phyloP scores from a whole-genome alignment of 768 basidiomycete species.

The Amanita exitialis region DNA sequence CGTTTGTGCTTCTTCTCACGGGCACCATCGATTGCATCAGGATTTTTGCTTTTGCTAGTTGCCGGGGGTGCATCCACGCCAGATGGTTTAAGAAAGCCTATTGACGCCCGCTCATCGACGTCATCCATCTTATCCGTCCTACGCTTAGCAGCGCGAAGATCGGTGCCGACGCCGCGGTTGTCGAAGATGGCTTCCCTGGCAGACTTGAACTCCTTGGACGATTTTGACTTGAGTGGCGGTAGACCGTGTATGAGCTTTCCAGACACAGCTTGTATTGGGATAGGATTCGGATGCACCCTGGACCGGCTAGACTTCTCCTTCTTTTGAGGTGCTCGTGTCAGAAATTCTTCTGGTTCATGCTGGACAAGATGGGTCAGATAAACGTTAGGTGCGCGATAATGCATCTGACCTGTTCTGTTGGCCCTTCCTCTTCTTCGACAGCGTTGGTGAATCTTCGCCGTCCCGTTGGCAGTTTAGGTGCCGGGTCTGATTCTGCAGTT shows the following conservation, averaged over 20 bases:
- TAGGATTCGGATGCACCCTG: conserved; percentile 12
- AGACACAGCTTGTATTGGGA: conserved; percentile 9
- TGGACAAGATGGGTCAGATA: conserved; percentile 8
- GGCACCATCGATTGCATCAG: conserved; percentile 16
- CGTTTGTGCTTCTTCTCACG: conserved; percentile 23
- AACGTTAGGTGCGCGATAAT: background rate
- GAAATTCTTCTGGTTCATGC: conserved; percentile 9
- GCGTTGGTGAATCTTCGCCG: conserved; percentile 37
- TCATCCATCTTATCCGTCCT: conserved; percentile 3
- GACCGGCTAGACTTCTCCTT: conserved; percentile 1
- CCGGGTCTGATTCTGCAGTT: background rate
- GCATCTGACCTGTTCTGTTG: conserved; percentile 7
- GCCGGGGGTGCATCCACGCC: conserved; percentile 42
- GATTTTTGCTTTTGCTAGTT: conserved; percentile 6
- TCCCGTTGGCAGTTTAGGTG: conserved; percentile 21
- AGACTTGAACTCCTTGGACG: conserved; percentile 22
- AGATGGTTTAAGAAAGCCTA: conserved; percentile 41
- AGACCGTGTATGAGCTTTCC: conserved; percentile 14
- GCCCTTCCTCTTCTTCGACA: conserved; percentile 24
- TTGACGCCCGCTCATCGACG: background rate
- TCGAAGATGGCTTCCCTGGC: conserved; percentile 38
- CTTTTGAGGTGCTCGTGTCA: background rate
- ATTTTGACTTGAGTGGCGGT: conserved; percentile 17
- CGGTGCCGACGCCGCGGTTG: conserved; percentile 35
- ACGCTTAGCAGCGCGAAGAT: conserved; percentile 23